Conservation (phyloP, 129 eudicot species). For the Calendula officinalis region DNA sequence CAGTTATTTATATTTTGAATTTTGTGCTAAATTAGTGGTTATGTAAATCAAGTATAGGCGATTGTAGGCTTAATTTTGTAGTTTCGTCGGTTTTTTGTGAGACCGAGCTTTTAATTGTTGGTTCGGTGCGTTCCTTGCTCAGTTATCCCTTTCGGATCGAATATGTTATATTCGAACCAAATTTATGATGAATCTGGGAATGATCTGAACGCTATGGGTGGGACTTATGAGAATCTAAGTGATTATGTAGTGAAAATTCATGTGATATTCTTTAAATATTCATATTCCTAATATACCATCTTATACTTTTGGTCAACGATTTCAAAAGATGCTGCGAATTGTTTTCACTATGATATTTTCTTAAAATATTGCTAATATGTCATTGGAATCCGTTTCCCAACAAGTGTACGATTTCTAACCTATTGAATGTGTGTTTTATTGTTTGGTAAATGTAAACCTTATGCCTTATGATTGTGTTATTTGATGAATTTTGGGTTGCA, state of each 20-base stretch:
- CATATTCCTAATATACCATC: neutral
- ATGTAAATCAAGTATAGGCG: neutral
- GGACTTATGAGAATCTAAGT: constrained; percentile 17
- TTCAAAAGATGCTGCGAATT: constrained; percentile 15
- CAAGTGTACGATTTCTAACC: neutral
- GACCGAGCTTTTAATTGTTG: constrained; percentile 1
- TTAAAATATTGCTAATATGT: too few species aligned
- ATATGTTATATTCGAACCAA: neutral
- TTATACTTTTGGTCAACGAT: constrained; percentile 12
- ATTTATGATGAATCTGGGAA: constrained; percentile 3
- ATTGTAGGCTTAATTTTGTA: neutral
- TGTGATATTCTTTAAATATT: constrained; percentile 11
- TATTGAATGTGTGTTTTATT: neutral
- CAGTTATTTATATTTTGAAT: neutral
- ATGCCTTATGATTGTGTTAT: too few species aligned
- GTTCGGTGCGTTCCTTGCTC: neutral
- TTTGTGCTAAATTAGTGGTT: neutral
- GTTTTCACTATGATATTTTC: constrained; percentile 7
- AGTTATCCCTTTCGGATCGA: constrained; percentile 4
- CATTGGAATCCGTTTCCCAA: neutral
- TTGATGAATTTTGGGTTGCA: constrained; percentile 33
- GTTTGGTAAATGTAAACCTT: too few species aligned
- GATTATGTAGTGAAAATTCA: neutral
- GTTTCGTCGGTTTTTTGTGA: neutral
- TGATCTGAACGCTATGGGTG: constrained; percentile 13